A percentile compares a stretch with the other conserved stretches of the same genome.
These are phyloP conservation scores for Clathrospora elynae DNA, from an alignment of 2,329 filamentous ascomycete species.

Conservation along the genomic window DNA sequence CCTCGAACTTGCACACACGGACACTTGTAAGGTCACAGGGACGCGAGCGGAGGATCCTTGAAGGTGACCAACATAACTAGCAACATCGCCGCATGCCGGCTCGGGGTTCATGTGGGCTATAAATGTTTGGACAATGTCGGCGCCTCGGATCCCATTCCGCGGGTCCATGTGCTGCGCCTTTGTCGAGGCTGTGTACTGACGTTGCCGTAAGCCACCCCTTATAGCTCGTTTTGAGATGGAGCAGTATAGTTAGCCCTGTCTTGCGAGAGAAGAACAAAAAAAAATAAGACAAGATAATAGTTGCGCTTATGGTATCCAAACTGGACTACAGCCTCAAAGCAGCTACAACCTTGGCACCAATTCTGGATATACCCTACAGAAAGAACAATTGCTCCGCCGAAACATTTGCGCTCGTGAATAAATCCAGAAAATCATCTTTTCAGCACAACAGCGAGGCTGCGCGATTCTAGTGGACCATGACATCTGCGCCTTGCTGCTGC, in stretches of 20 bases:
- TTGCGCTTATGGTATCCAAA: too few species aligned
- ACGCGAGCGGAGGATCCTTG: slow-evolving; percentile 14
- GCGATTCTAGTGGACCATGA: slow-evolving; percentile 49
- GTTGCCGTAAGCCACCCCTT: slow-evolving; percentile 27
- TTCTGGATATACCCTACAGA: too few species aligned
- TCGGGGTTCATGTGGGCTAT: slow-evolving; percentile 28
- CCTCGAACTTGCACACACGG: slow-evolving; percentile 18
- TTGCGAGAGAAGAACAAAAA: too few species aligned
- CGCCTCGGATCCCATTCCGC: slow-evolving; percentile 13
- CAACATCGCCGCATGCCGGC: slow-evolving; percentile 20
- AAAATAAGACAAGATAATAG: too few species aligned
- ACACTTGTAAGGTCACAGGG: slow-evolving; percentile 20
- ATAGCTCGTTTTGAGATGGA: slow-evolving; percentile 15
- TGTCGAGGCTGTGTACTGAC: slow-evolving; percentile 31
- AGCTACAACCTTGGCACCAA: too few species aligned
- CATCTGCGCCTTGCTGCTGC: slow-evolving; percentile 39
- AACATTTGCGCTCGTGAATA: slow-evolving; percentile 6
- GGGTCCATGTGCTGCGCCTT: slow-evolving; percentile 27
- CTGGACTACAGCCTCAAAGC: too few species aligned
- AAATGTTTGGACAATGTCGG: slow-evolving; percentile 23
- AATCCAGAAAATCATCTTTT: slow-evolving; percentile 4
- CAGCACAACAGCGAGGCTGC: background rate
- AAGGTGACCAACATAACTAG: slow-evolving; percentile 14
- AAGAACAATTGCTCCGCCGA: too few species aligned
- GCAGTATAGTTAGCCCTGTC: too few species aligned